These are phyloP conservation scores for Fusarium torreyae DNA, from an alignment of 2,329 filamentous ascomycete species.

Conservation along the genomic window DNA sequence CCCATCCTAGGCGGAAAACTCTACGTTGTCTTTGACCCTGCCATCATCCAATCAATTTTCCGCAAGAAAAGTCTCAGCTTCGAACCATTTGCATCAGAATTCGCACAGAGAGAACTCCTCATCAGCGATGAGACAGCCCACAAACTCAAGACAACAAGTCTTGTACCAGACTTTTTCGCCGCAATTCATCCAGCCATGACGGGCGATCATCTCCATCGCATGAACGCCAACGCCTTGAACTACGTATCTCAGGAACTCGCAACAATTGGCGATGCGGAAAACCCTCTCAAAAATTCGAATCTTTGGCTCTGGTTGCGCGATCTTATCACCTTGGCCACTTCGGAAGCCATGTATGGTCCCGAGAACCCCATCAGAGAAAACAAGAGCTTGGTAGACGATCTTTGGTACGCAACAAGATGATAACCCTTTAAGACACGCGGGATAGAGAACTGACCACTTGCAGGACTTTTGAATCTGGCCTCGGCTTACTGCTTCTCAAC, in stretches of 20 bases:
- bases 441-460: background rate
- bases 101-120: conserved; percentile 56
- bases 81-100: conserved; percentile 58
- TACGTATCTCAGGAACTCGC: conserved; percentile 53
- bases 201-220: conserved; percentile 52
- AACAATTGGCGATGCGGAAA: conserved; percentile 21
- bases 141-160: conserved; percentile 41
- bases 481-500: conserved; percentile 24
- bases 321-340: conserved; percentile 37
- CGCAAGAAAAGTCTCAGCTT: conserved; percentile 61
- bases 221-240: conserved; percentile 56
- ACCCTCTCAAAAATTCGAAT: conserved; percentile 22
- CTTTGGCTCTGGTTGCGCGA: conserved; percentile 56
- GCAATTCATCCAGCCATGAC: conserved; percentile 55
- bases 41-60: conserved; percentile 58
- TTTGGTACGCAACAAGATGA: conserved; percentile 13
- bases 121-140: conserved; percentile 50
- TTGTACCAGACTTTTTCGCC: conserved; percentile 55
- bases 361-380: conserved; percentile 26
- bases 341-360: conserved; percentile 31
- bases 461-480: conserved; percentile 28
- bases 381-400: conserved; percentile 1
- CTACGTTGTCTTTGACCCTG: conserved; percentile 62
- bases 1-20: conserved; percentile 60
- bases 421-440: background rate